Percentiles rank a stretch among this genome's conserved stretches.
Conservation (phyloP, 768 basidiomycete species). For the Boletus insuetus region DNA sequence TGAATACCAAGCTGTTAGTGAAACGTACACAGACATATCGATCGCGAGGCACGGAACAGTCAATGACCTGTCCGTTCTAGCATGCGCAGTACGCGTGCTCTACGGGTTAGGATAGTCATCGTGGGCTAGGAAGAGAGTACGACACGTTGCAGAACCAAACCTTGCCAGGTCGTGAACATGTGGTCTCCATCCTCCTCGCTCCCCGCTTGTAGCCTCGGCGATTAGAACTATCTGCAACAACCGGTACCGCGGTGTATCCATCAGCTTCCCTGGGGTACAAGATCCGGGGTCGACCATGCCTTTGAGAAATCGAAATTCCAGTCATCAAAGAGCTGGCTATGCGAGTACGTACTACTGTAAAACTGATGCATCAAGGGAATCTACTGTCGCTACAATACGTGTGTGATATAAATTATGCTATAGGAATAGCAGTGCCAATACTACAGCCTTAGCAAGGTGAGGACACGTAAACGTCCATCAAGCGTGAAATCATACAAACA, state of each 20-base stretch:
- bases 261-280: too few relatives aligned
- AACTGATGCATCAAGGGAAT: not conserved
- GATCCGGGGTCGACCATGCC: too few relatives aligned
- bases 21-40: constrained; percentile 19
- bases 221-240: constrained; percentile 1
- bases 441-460: not conserved
- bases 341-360: not conserved
- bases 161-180: constrained; percentile 18
- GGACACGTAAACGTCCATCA: constrained; percentile 16
- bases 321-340: too few relatives aligned
- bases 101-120: constrained; percentile 5
- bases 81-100: constrained; percentile 29
- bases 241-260: not conserved
- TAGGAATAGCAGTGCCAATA: not conserved
- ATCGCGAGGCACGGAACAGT: constrained; percentile 21
- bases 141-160: constrained; percentile 23
- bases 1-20: constrained; percentile 9
- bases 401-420: constrained; percentile 14
- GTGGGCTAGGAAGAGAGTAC: constrained; percentile 3
- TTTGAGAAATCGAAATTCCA: too few relatives aligned
- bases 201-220: constrained; percentile 1
- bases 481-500: constrained; percentile 36
- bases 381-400: constrained; percentile 13
- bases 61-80: constrained; percentile 15
- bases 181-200: constrained; percentile 2